Evolutionary conservation across 2,329 filamentous ascomycete species (phyloP), one percentile per base, ranked within the genome.

Genomic region (Stagonosporopsis rhizophila): DNA sequence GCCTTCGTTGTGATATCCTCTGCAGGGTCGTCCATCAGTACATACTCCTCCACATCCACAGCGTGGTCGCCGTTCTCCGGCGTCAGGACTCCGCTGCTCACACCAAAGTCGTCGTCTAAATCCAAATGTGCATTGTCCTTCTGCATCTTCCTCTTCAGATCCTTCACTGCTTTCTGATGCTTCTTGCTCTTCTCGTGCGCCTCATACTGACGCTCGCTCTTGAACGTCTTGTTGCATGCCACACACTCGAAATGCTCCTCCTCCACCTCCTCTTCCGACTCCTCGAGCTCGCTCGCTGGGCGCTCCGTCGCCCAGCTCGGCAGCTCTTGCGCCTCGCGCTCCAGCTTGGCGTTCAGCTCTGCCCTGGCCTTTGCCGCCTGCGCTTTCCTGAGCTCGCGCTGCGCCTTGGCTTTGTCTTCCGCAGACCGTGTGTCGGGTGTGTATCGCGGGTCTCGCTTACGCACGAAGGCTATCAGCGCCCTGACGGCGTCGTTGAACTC

Each of bases 101-200:
- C 49, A 3, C 63, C 63, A 25, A 77, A 74, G 5, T 74, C 72
- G 5, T 74, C 72, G 20, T 79, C 77, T 30, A 82, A 65, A 52
- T 79, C 70, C 30, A 92, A 74, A 44, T 87, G 81, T 42, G 81
- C 80, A 67, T 93, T 89, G 68, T 99, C 90, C 65, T 88, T 87
- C 65, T 83, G 85, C 92, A 99, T 96, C 73, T 95, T 88, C 68
- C 86, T 84, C 67, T 87, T 87, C 35, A 99, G 77, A 58, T 92
- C 85, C 64, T 93, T 88, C 6, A 97, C 83, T 2, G 92, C 89
- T 73, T 96, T 98, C 59, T 88, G 77, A 69, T 99, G 95, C 77
- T 98, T 99, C 75, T 96, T 99, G 81, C 94, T 98, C 78, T 89
- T 92, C 78, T 97, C 93, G 69, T 99, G 95, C 3, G 90, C 89